These are phyloP conservation scores for Euphorbia corollata DNA, from an alignment of 441 rosid genomes.

Conservation along the genomic window DNA sequence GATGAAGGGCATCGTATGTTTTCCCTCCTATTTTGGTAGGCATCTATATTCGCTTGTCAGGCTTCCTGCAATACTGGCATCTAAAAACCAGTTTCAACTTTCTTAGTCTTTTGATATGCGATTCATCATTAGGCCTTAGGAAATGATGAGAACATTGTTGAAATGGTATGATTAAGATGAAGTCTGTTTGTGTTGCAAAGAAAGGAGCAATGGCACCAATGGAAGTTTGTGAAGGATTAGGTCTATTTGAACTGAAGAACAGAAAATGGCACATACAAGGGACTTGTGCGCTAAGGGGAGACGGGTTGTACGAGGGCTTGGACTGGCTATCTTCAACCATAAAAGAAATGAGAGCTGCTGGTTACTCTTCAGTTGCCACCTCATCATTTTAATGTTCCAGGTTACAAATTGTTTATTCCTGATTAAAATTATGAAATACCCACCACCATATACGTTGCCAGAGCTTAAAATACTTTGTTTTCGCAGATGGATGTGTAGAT, in stretches of 20 bases:
- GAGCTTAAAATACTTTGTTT: not conserved
- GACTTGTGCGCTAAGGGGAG: slow-evolving; percentile 89
- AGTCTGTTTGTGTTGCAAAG: slow-evolving; percentile 31
- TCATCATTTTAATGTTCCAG: slow-evolving; percentile 51
- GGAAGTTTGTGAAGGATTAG: slow-evolving; percentile 93
- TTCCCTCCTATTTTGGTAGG: not conserved
- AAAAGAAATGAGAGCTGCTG: slow-evolving; percentile 88
- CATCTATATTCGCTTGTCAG: not conserved
- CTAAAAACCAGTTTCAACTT: not conserved
- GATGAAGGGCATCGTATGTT: not conserved
- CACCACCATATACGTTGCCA: not conserved
- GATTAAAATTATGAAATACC: not conserved
- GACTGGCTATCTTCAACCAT: slow-evolving; percentile 84
- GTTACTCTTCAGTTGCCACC: slow-evolving; percentile 76
- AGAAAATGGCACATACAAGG: slow-evolving; percentile 99
- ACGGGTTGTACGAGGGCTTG: slow-evolving; percentile 93
- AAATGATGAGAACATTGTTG: not conserved
- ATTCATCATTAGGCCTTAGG: not conserved
- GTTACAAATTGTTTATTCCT: slow-evolving; percentile 19
- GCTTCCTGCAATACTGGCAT: not conserved
- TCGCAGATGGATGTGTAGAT: slow-evolving; percentile 14
- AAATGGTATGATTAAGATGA: not conserved
- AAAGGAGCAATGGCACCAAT: slow-evolving; percentile 93
- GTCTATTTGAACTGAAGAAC: slow-evolving; percentile 81
- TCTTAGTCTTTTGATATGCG: not conserved